phyloP scores from a whole-genome alignment of 139 green algal species.

The Coelastrella sp. region DNA sequence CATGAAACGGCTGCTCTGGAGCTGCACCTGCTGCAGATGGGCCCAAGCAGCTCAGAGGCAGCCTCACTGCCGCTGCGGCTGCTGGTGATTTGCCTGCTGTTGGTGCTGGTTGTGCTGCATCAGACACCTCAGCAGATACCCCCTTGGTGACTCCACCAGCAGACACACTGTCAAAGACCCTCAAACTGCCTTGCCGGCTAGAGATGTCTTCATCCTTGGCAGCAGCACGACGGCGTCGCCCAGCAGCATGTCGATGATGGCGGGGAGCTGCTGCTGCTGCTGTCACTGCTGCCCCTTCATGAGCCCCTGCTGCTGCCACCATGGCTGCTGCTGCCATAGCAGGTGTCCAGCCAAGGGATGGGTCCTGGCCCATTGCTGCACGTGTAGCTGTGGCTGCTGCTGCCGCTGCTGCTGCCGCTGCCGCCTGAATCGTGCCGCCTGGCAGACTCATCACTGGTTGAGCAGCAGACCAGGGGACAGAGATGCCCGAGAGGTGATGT shows the following conservation, averaged over 20 bases:
- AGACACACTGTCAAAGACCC: constrained; percentile 14
- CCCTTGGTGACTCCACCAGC: constrained; percentile 14
- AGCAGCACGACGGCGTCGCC: no score
- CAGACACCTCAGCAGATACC: constrained; percentile 36
- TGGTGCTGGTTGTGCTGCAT: constrained; percentile 40
- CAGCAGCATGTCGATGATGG: no score
- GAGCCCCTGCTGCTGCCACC: constrained; percentile 41
- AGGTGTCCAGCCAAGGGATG: constrained; percentile 41
- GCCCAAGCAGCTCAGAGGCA: background rate
- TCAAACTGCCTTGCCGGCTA: constrained; percentile 30
- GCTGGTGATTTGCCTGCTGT: constrained; percentile 7
- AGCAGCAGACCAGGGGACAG: constrained; percentile 14
- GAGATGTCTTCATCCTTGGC: constrained; percentile 43
- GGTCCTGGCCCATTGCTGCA: constrained; percentile 41
- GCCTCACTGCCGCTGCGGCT: background rate
- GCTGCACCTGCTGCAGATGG: constrained; percentile 3
- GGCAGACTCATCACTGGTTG: constrained; percentile 6
- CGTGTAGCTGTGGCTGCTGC: constrained; percentile 29
- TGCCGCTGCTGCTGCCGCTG: constrained; percentile 33
- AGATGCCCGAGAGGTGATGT: background rate
- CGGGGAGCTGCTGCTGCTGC: constrained; percentile 2
- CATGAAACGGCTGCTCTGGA: background rate
- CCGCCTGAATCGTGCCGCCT: constrained; percentile 36
- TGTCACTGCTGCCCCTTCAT: constrained; percentile 37
- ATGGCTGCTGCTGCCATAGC: constrained; percentile 45